phyloP scores from a whole-genome alignment of 768 basidiomycete genomes.

The Harrya chromipes region DNA sequence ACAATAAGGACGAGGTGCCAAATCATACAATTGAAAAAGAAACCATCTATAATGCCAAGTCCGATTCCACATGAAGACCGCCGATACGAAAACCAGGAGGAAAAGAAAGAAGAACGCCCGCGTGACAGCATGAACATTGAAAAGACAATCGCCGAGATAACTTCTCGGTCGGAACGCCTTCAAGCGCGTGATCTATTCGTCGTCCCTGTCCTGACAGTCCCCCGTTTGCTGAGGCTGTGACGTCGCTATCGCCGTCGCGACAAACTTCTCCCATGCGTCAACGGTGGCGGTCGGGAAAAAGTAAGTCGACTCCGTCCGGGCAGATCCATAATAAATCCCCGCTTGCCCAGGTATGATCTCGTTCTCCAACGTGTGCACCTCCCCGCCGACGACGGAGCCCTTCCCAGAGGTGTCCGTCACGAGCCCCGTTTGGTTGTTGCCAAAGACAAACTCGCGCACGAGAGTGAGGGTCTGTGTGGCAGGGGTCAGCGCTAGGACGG shows the following conservation, averaged over 20 bases:
- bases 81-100: not conserved
- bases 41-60: not conserved
- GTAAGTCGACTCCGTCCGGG: conserved; percentile 49
- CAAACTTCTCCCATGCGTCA: conserved; percentile 53
- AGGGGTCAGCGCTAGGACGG: not conserved
- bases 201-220: not conserved
- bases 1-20: conserved; percentile 1
- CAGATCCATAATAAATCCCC: conserved; percentile 54
- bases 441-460: conserved; percentile 64
- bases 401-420: conserved; percentile 36
- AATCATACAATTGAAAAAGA: not conserved
- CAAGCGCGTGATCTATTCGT: not conserved
- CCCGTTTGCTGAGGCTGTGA: not conserved
- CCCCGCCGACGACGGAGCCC: conserved; percentile 46
- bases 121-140: not conserved
- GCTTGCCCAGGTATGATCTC: conserved; percentile 52
- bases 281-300: conserved; percentile 54
- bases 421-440: conserved; percentile 56
- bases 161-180: not conserved
- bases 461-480: conserved; percentile 55
- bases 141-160: not conserved
- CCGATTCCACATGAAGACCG: not conserved
- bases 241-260: conserved; percentile 36
- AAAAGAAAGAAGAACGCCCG: not conserved
- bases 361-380: conserved; percentile 41